phyloP scores from a whole-genome alignment of 345 rosid genomes.

The Salix dunnii region DNA sequence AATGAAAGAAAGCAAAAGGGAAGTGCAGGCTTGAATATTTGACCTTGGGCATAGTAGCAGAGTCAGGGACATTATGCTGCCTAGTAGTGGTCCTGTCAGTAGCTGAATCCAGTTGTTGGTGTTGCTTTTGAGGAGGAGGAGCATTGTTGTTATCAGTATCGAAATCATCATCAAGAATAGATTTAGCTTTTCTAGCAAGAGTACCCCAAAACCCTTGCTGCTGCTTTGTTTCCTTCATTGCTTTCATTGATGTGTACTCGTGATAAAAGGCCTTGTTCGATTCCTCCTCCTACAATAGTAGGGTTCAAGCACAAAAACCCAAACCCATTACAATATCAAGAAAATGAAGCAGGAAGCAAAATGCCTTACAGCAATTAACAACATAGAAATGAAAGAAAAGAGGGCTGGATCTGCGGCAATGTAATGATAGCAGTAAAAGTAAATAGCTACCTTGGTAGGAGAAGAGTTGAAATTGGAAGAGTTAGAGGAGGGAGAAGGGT shows the following conservation, averaged over 20 bases:
- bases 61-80: neutral
- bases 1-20: neutral
- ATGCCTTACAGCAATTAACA: neutral
- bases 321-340: neutral
- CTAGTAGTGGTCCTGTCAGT: neutral
- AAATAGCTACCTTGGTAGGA: neutral
- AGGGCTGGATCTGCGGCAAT: neutral
- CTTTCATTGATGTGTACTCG: slow-evolving; percentile 40
- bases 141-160: neutral
- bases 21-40: neutral
- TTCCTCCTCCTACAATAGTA: slow-evolving; percentile 35
- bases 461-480: neutral
- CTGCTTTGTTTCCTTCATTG: slow-evolving; percentile 45
- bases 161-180: slow-evolving; percentile 24
- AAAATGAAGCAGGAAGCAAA: neutral
- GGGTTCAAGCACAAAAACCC: neutral
- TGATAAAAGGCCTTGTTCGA: slow-evolving; percentile 19
- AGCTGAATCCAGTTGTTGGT: slow-evolving; percentile 4
- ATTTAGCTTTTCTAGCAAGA: slow-evolving; percentile 30
- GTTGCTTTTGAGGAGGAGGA: slow-evolving; percentile 1
- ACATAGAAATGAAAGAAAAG: neutral
- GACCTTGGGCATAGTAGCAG: slow-evolving; percentile 13
- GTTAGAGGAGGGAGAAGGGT: slow-evolving; percentile 7
- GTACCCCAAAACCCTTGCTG: slow-evolving; percentile 30
- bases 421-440: neutral